These are phyloP conservation scores for Termitomyces sp. DNA, from an alignment of 768 basidiomycete species.

Conservation along the genomic window DNA sequence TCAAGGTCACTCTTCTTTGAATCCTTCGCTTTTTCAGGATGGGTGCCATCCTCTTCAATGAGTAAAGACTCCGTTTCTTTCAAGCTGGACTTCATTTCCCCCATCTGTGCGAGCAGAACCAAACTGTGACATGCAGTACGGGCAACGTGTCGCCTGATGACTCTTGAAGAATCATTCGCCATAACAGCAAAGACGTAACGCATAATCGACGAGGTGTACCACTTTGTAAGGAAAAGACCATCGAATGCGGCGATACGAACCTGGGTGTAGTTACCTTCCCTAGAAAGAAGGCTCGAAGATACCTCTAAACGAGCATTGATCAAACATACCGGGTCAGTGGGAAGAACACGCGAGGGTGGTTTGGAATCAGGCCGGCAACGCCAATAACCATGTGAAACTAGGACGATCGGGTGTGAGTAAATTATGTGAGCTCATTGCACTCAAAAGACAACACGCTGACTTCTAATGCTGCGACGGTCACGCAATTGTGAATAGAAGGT, in stretches of 20 bases:
- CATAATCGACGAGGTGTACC: slow-evolving; percentile 82
- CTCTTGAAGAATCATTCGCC: slow-evolving; percentile 76
- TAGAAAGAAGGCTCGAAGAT: slow-evolving; percentile 24
- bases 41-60: slow-evolving; percentile 82
- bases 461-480: slow-evolving; percentile 88
- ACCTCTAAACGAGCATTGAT: not conserved
- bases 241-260: slow-evolving; percentile 94
- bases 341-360: slow-evolving; percentile 74
- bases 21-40: slow-evolving; percentile 65
- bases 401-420: not conserved
- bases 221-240: slow-evolving; percentile 83
- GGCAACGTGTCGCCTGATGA: slow-evolving; percentile 83
- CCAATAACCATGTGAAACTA: slow-evolving; percentile 80
- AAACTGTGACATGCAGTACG: slow-evolving; percentile 82
- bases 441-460: slow-evolving; percentile 34
- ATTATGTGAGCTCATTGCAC: not conserved
- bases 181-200: slow-evolving; percentile 85
- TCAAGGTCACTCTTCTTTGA: slow-evolving; percentile 81
- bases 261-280: slow-evolving; percentile 91
- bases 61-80: slow-evolving; percentile 76
- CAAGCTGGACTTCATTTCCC: slow-evolving; percentile 73
- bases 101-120: slow-evolving; percentile 80
- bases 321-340: slow-evolving; percentile 74
- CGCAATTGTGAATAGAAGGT: slow-evolving; percentile 89
- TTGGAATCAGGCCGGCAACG: slow-evolving; percentile 71